phyloP scores from a whole-genome alignment of 2,329 filamentous ascomycete species.

The Aureobasidium namibiae region DNA sequence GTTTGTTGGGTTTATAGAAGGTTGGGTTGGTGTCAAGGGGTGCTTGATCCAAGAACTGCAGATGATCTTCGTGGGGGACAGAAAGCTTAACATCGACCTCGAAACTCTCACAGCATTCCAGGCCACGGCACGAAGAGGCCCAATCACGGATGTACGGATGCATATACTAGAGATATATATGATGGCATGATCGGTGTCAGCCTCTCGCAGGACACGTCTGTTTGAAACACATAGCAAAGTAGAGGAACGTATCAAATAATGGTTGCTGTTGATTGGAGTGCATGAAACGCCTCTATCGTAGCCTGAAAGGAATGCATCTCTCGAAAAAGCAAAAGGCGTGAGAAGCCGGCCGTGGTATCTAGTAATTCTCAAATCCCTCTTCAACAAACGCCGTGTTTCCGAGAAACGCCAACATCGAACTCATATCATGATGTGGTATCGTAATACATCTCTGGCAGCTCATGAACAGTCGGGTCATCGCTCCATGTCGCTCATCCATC shows the following conservation, averaged over 20 bases:
- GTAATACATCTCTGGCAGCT: not conserved
- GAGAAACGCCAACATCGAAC: constrained; percentile 11
- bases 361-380: constrained; percentile 9
- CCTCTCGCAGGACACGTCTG: not conserved
- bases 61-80: not conserved
- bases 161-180: not conserved
- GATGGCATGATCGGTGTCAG: not conserved
- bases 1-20: not conserved
- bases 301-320: not conserved
- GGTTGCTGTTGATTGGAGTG: not conserved
- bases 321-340: not conserved
- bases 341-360: constrained; percentile 11
- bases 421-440: constrained; percentile 1
- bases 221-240: not conserved
- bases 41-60: not conserved
- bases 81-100: not conserved
- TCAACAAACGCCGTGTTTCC: constrained; percentile 10
- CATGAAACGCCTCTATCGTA: constrained; percentile 1
- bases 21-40: not conserved
- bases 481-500: constrained; percentile 3
- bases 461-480: not conserved
- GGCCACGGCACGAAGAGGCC: not conserved
- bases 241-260: not conserved
- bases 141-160: not conserved
- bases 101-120: not conserved